Evolutionary conservation across 371 early-diverging fungal genomes (phyloP).

Genomic region (Funneliformis caledonium): DNA sequence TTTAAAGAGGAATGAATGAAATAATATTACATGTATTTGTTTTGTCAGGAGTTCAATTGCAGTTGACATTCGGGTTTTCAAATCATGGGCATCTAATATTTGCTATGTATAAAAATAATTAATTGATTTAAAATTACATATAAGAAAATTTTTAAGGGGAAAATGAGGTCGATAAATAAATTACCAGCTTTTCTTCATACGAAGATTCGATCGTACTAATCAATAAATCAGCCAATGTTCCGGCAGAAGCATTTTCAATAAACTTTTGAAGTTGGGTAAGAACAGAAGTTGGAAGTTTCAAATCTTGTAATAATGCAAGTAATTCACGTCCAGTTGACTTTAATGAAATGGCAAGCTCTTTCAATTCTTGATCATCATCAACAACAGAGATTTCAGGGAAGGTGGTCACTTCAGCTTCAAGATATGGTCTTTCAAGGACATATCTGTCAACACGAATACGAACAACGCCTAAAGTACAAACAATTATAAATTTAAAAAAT

Average conservation of each 20-base stretch:
- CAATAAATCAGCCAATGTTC: conserved; percentile 73
- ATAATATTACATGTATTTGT: conserved; percentile 70
- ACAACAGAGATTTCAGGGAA: conserved; percentile 45
- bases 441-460: conserved; percentile 49
- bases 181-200: conserved; percentile 69
- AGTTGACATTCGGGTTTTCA: conserved; percentile 63
- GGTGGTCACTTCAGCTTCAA: conserved; percentile 49
- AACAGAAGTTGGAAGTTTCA: conserved; percentile 70
- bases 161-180: neutral
- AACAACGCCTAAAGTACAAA: conserved; percentile 32
- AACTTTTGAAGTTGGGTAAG: conserved; percentile 68
- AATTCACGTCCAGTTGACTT: conserved; percentile 66
- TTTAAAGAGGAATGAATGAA: neutral
- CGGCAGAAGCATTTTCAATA: conserved; percentile 66
- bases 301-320: conserved; percentile 62
- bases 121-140: neutral
- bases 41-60: conserved; percentile 72
- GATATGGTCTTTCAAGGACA: conserved; percentile 40
- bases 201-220: conserved; percentile 75
- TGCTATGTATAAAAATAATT: conserved; percentile 13
- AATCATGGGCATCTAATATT: conserved; percentile 61
- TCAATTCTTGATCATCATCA: conserved; percentile 58
- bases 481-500: too few relatives aligned
- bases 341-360: conserved; percentile 62
- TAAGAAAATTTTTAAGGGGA: neutral